Conservation (phyloP, 345 rosid genomes). For the Populus davidiana region DNA sequence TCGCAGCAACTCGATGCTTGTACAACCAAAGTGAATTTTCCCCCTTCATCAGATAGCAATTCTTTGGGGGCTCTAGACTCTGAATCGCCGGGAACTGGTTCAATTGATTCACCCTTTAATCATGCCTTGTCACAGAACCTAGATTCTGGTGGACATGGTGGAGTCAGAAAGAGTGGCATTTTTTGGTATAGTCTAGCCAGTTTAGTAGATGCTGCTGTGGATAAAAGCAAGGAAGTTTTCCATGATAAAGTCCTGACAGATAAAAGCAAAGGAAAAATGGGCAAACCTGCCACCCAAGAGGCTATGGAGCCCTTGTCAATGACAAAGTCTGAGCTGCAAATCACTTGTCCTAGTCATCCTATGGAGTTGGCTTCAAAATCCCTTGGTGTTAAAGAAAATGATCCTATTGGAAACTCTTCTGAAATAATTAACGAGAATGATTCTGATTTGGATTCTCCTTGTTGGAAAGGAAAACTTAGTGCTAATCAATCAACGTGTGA, state of each 20-base stretch:
- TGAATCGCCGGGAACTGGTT: slow-evolving; percentile 13
- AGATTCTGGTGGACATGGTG: slow-evolving; percentile 1
- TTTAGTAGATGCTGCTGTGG: background rate
- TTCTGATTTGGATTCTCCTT: slow-evolving; percentile 63
- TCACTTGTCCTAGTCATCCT: slow-evolving; percentile 12
- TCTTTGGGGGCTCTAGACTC: slow-evolving; percentile 9
- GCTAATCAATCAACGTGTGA: slow-evolving; percentile 6
- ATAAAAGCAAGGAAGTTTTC: slow-evolving; percentile 13
- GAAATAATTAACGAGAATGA: slow-evolving; percentile 25
- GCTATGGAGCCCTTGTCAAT: background rate
- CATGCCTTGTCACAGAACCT: slow-evolving; percentile 5
- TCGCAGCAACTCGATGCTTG: slow-evolving; percentile 2
- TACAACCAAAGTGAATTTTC: slow-evolving; percentile 12
- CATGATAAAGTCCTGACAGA: slow-evolving; percentile 5
- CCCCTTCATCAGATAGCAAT: slow-evolving; percentile 7
- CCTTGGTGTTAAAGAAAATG: slow-evolving; percentile 19
- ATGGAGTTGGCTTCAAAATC: slow-evolving; percentile 20
- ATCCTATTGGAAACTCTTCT: slow-evolving; percentile 21
- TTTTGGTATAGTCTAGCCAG: background rate
- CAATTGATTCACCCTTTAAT: slow-evolving; percentile 11
- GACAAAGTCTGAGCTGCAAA: slow-evolving; percentile 16
- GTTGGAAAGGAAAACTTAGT: slow-evolving; percentile 51
- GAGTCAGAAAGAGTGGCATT: slow-evolving; percentile 3
- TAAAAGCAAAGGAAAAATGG: slow-evolving; percentile 4
- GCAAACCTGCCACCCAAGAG: slow-evolving; percentile 4